Base-by-base conservation (phyloP, 1,284 basidiomycete genomes). In the Cystobasidium pallidum region DNA sequence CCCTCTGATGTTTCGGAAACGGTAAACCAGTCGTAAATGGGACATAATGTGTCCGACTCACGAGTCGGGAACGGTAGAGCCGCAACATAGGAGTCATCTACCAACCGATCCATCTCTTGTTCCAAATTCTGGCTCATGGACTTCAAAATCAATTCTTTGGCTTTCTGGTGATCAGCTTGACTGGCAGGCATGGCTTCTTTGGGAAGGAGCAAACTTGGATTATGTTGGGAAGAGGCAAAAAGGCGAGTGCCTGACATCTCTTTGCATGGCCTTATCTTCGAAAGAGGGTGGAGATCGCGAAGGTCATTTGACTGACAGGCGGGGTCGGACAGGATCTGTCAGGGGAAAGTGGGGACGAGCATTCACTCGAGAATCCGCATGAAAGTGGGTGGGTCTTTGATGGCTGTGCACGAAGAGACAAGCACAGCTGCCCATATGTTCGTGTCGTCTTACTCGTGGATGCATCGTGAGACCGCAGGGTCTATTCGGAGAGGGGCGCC, bases 161-260 rank as follows among this genome's bases (percentile, higher is more conserved):
- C 54, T 34, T 36, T 32, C 54, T 57, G 34, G 54, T 57, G 54
- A 28, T 57, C 54, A 34, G 30, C 54, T 36, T 57, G 54, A 57
- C 54, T 57, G 32, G 54, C 54, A 11, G 54, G 54, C 54, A 57
- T 57, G 49, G n/a, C 15, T 19, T 47, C 45, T 47, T 47, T 47
- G 45, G 4, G 13, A 21, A 19, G n/a, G n/a, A n/a, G n/a, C n/a
- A n/a, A n/a, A n/a, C n/a, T n/a, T n/a, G n/a, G n/a, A n/a, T n/a
- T n/a, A n/a, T n/a, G n/a, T n/a, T n/a, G n/a, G n/a, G n/a, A n/a
- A n/a, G n/a, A n/a, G n/a, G n/a, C n/a, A n/a, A n/a, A n/a, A n/a
- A n/a, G n/a, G n/a, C n/a, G n/a, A n/a, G n/a, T n/a, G n/a, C n/a
- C n/a, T n/a, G n/a, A n/a, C n/a, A n/a, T n/a, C n/a, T n/a, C n/a